Percentiles rank a stretch among this genome's conserved stretches.
Conservation (phyloP, 2,329 filamentous ascomycete genomes). For the Leptographium flavum region DNA sequence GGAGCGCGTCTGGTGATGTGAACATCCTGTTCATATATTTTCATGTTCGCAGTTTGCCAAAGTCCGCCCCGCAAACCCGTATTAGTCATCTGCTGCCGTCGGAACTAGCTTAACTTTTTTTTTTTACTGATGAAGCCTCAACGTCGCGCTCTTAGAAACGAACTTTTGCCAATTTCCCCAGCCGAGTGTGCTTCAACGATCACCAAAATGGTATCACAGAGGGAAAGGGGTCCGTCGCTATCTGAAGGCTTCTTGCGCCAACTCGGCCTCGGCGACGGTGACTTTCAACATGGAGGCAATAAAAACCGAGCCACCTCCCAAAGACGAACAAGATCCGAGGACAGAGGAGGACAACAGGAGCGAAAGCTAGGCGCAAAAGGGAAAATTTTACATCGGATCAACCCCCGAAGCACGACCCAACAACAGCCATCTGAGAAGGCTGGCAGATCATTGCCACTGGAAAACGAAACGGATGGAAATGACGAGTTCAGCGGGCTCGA, state of each 20-base stretch:
- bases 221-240: conserved; percentile 4
- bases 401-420: neutral
- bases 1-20: neutral
- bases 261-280: conserved; percentile 19
- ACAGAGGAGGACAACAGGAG: neutral
- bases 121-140: neutral
- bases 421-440: neutral
- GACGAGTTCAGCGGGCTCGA: conserved; percentile 10
- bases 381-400: no score
- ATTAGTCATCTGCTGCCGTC: no score
- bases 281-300: conserved; percentile 4
- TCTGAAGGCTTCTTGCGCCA: conserved; percentile 17
- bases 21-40: neutral
- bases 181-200: neutral
- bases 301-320: conserved; percentile 9
- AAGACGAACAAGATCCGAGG: neutral
- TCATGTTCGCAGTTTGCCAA: neutral
- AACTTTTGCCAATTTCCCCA: neutral
- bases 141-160: neutral
- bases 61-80: neutral
- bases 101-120: no score
- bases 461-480: conserved; percentile 13
- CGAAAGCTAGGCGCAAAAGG: neutral
- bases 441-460: neutral
- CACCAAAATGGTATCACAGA: conserved; percentile 4